These are phyloP conservation scores for Vaccinium corymbosum DNA, from an alignment of 148 eudicot species.

Conservation along the genomic window DNA sequence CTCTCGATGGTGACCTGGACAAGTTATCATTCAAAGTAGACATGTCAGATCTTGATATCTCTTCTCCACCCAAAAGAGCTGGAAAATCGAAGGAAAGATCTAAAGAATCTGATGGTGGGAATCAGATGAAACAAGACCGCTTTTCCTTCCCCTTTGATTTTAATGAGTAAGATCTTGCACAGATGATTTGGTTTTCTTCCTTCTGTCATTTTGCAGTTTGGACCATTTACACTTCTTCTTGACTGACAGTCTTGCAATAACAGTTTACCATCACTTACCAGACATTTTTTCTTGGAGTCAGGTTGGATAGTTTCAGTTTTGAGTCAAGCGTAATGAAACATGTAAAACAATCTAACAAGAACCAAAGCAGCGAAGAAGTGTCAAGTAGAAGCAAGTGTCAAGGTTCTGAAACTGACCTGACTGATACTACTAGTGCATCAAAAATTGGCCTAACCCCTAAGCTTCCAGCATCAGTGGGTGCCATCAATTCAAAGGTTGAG, in stretches of 20 bases:
- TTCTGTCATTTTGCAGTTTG: background rate
- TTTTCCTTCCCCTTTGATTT: constrained; percentile 67
- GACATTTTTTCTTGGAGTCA: constrained; percentile 26
- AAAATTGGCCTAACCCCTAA: constrained; percentile 23
- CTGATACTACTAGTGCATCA: constrained; percentile 21
- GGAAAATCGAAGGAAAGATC: constrained; percentile 49
- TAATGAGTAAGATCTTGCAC: constrained; percentile 38
- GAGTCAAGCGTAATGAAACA: constrained; percentile 38
- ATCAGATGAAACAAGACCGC: constrained; percentile 39
- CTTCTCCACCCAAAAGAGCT: constrained; percentile 50
- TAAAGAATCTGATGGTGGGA: constrained; percentile 42
- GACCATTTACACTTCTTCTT: background rate
- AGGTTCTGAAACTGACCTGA: constrained; percentile 25
- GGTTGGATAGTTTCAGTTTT: constrained; percentile 58
- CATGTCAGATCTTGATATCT: constrained; percentile 69
- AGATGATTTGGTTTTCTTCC: background rate
- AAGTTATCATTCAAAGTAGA: constrained; percentile 74
- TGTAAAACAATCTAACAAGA: constrained; percentile 30
- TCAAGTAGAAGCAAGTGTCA: constrained; percentile 26
- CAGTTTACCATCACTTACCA: constrained; percentile 4
- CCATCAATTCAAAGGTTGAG: constrained; percentile 29
- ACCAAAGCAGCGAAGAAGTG: constrained; percentile 29
- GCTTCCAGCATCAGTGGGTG: constrained; percentile 26
- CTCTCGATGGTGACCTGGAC: constrained; percentile 68
- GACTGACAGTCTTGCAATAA: background rate